These are phyloP conservation scores for Sporothrix dimorphospora DNA, from an alignment of 2,329 filamentous ascomycete species.

Conservation along the genomic window DNA sequence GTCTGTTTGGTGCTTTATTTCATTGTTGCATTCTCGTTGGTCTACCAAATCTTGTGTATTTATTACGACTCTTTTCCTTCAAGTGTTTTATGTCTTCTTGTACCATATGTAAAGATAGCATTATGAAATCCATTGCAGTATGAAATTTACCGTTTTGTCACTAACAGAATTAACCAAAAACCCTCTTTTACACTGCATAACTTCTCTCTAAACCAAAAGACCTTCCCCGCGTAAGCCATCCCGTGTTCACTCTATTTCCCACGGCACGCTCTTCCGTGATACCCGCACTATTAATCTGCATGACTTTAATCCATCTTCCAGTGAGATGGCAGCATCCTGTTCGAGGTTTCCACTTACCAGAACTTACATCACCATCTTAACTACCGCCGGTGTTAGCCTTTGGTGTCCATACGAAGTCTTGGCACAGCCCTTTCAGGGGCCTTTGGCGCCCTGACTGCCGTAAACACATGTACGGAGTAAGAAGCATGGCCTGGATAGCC, in stretches of 20 bases:
- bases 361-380: neutral
- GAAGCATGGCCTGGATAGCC: too few species aligned
- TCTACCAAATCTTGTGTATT: neutral
- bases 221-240: neutral
- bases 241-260: neutral
- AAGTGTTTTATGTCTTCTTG: neutral
- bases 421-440: neutral
- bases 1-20: neutral
- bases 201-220: neutral
- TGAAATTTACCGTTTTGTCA: too few species aligned
- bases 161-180: neutral
- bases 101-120: neutral
- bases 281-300: neutral
- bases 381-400: neutral
- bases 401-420: neutral
- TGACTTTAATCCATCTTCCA: too few species aligned
- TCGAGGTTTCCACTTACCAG: neutral
- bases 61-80: neutral
- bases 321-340: neutral
- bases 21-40: neutral
- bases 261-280: neutral
- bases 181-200: neutral
- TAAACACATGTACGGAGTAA: neutral
- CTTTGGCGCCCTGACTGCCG: neutral
- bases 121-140: too few species aligned